Percentiles rank a stretch among this genome's conserved stretches.
Conservation (phyloP, 23 red algal species). For the Gracilaria gracilis region DNA sequence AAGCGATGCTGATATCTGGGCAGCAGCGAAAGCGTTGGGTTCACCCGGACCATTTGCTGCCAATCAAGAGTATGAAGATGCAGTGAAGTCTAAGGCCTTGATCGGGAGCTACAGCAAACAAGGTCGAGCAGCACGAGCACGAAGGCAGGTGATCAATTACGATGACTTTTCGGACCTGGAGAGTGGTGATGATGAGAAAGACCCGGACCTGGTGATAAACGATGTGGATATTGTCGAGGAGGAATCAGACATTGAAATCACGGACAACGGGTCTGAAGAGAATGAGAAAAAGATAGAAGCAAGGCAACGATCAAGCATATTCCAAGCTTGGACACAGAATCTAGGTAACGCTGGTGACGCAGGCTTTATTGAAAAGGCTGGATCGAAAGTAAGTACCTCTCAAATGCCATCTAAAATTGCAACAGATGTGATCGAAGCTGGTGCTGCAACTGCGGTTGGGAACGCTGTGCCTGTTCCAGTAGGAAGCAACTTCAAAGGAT, state of each 20-base stretch:
- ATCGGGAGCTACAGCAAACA: slow-evolving; percentile 47
- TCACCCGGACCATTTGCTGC: slow-evolving; percentile 10
- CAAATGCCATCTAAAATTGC: neutral
- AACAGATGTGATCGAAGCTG: neutral
- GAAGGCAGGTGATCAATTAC: slow-evolving; percentile 37
- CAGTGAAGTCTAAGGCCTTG: slow-evolving; percentile 28
- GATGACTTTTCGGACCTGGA: slow-evolving; percentile 14
- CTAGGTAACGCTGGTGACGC: neutral
- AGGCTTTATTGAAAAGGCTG: neutral
- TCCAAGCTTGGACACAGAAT: slow-evolving; percentile 22
- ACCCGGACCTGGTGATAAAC: slow-evolving; percentile 11
- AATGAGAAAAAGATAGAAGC: neutral
- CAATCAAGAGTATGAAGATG: slow-evolving; percentile 40
- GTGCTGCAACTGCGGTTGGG: neutral
- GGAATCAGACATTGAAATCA: slow-evolving; percentile 13
- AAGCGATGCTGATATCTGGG: slow-evolving; percentile 48
- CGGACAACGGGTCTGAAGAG: neutral
- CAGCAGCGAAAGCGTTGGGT: slow-evolving; percentile 29
- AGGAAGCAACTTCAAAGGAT: neutral
- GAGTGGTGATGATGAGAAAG: slow-evolving; percentile 42
- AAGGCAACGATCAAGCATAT: neutral
- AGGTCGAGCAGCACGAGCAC: slow-evolving; percentile 34
- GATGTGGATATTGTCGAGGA: slow-evolving; percentile 15
- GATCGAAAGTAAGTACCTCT: neutral
- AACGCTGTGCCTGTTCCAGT: neutral